A percentile compares a stretch with the other conserved stretches of the same genome.
Evolutionary conservation across 129 eudicot species (phyloP).

Genomic region (Artemisia argyi): DNA sequence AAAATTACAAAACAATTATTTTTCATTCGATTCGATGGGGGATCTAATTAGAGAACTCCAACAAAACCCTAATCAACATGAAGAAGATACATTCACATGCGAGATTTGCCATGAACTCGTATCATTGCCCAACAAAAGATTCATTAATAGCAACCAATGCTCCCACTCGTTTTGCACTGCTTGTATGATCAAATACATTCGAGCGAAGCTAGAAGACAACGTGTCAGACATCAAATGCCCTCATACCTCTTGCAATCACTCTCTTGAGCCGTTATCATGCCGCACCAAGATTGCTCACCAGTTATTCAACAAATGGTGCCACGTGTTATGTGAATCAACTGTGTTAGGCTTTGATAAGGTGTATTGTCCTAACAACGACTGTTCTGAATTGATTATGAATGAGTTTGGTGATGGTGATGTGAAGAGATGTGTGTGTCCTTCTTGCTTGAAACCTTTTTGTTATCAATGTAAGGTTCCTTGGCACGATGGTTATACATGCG

Average conservation of each 20-base stretch:
- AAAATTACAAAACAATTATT: no score
- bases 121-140: no score
- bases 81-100: no score
- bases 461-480: slow-evolving; percentile 40
- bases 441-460: slow-evolving; percentile 41
- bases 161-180: background rate
- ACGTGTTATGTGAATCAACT: slow-evolving; percentile 37
- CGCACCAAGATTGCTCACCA: slow-evolving; percentile 9
- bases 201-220: background rate
- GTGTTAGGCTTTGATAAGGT: slow-evolving; percentile 29
- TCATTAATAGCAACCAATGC: no score
- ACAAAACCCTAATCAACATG: no score
- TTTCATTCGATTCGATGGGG: no score
- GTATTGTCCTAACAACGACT: slow-evolving; percentile 48
- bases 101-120: no score
- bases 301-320: slow-evolving; percentile 52
- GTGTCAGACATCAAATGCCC: slow-evolving; percentile 41
- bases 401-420: slow-evolving; percentile 45
- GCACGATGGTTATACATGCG: slow-evolving; percentile 52
- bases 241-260: slow-evolving; percentile 22
- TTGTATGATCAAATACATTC: background rate
- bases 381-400: slow-evolving; percentile 44
- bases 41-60: no score
- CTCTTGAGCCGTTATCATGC: slow-evolving; percentile 37
- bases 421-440: slow-evolving; percentile 35